phyloP scores from a whole-genome alignment of 2,329 filamentous ascomycete species.

The Sporothrix phasma region DNA sequence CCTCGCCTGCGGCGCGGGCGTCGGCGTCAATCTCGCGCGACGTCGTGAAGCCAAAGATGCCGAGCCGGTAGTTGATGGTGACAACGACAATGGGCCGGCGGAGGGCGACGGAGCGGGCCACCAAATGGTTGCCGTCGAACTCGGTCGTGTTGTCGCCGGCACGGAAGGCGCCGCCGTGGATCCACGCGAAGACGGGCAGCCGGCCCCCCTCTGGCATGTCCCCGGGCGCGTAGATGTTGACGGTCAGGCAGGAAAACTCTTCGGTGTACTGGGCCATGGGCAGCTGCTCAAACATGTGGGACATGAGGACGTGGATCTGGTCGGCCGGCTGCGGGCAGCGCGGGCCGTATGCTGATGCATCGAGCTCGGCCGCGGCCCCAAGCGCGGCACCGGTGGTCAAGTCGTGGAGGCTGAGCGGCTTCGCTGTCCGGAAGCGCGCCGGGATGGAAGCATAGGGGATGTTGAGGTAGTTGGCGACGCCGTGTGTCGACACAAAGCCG shows the following conservation, averaged over 20 bases:
- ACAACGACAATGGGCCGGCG: conserved; percentile 23
- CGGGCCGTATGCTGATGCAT: conserved; percentile 11
- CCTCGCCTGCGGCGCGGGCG: background rate
- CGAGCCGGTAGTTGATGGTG: conserved; percentile 24
- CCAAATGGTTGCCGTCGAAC: conserved; percentile 14
- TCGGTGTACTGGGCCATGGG: conserved; percentile 8
- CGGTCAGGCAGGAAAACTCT: conserved; percentile 9
- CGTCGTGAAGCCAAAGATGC: conserved; percentile 18
- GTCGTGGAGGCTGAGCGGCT: background rate
- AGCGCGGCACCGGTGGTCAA: too few species aligned
- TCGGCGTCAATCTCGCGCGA: conserved; percentile 16
- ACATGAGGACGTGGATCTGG: conserved; percentile 6
- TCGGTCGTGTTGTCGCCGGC: conserved; percentile 13
- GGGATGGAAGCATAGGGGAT: conserved; percentile 10
- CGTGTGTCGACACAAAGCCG: conserved; percentile 12
- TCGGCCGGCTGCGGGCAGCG: conserved; percentile 14
- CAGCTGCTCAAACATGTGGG: conserved; percentile 12
- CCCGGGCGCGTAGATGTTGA: conserved; percentile 7
- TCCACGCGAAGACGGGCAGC: conserved; percentile 15
- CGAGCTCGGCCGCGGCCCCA: background rate
- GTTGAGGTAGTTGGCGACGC: conserved; percentile 15
- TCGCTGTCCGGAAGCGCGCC: conserved; percentile 12
- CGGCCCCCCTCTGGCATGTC: background rate
- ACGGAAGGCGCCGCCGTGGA: conserved; percentile 14
- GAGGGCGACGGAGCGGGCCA: conserved; percentile 19